Conservation (phyloP, 2,329 filamentous ascomycete genomes). For the Sarocladium oryzae region DNA sequence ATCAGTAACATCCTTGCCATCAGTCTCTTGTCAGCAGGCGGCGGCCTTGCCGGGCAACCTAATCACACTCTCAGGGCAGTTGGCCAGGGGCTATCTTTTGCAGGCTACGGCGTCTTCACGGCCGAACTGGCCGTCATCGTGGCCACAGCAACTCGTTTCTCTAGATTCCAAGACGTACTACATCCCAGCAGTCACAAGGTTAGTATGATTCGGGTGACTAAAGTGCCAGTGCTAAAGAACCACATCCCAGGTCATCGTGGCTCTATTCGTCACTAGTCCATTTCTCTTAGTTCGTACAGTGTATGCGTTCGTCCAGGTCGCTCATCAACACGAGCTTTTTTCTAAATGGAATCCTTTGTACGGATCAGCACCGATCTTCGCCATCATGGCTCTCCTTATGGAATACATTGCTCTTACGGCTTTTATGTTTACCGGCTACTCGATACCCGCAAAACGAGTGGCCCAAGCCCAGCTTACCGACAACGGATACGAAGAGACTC, state of each 20-base stretch:
- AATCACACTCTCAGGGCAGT: neutral
- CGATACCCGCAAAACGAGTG: neutral
- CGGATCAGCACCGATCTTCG: constrained; percentile 6
- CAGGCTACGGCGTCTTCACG: constrained; percentile 1
- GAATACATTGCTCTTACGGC: constrained; percentile 5
- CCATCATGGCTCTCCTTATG: neutral
- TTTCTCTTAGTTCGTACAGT: neutral
- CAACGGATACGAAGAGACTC: neutral
- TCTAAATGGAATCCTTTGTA: constrained; percentile 2
- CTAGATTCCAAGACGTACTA: neutral
- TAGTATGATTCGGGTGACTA: neutral
- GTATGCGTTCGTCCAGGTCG: neutral
- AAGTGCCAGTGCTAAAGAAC: neutral
- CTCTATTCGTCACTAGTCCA: constrained; percentile 2
- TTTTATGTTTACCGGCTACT: neutral
- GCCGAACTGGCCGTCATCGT: neutral
- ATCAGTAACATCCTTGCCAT: neutral
- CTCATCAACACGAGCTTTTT: neutral
- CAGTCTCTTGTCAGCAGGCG: neutral
- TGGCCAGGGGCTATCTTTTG: neutral
- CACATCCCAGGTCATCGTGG: constrained; percentile 3
- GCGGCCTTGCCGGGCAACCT: neutral
- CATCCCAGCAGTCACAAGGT: neutral
- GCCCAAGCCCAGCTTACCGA: neutral
- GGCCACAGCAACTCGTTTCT: neutral